phyloP scores from a whole-genome alignment of 2,329 filamentous ascomycete genomes.

The Penicillium sumatraense region DNA sequence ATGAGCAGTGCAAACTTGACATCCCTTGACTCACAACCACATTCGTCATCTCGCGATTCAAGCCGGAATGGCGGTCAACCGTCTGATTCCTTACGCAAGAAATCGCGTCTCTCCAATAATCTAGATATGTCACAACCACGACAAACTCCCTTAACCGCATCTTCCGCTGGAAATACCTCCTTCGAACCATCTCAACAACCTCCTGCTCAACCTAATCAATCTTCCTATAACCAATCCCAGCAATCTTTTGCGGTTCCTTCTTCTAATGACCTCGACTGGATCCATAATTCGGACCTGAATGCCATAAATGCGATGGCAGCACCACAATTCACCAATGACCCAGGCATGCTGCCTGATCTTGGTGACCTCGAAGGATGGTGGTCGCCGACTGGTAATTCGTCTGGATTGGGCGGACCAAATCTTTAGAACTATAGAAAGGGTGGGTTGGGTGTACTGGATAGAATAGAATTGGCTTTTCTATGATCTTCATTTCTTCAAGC shows the following conservation, averaged over 20 bases:
- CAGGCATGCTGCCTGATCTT: conserved; percentile 25
- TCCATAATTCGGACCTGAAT: conserved; percentile 31
- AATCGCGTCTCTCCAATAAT: conserved; percentile 22
- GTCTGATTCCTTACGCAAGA: conserved; percentile 27
- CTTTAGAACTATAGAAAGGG: conserved; percentile 18
- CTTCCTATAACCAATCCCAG: conserved; percentile 3
- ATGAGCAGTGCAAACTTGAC: conserved; percentile 27
- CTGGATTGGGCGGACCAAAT: conserved; percentile 18
- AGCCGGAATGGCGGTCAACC: conserved; percentile 1
- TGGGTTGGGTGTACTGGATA: neutral
- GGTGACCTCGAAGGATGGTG: conserved; percentile 40
- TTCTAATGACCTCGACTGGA: conserved; percentile 35
- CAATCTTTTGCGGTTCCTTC: conserved; percentile 6
- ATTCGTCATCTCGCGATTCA: conserved; percentile 16
- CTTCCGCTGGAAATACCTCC: neutral
- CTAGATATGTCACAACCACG: neutral
- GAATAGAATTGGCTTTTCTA: neutral
- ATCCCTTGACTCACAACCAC: conserved; percentile 9
- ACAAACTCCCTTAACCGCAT: conserved; percentile 1
- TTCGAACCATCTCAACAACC: conserved; percentile 1
- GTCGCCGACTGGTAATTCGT: conserved; percentile 24
- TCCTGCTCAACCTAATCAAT: conserved; percentile 9
- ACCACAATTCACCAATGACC: conserved; percentile 17
- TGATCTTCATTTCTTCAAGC: no score
- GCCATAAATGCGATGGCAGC: conserved; percentile 9